Percentiles rank a stretch among this genome's conserved stretches.
Evolutionary conservation across 257 asterid species (phyloP).

Genomic region (Agastache rugosa): DNA sequence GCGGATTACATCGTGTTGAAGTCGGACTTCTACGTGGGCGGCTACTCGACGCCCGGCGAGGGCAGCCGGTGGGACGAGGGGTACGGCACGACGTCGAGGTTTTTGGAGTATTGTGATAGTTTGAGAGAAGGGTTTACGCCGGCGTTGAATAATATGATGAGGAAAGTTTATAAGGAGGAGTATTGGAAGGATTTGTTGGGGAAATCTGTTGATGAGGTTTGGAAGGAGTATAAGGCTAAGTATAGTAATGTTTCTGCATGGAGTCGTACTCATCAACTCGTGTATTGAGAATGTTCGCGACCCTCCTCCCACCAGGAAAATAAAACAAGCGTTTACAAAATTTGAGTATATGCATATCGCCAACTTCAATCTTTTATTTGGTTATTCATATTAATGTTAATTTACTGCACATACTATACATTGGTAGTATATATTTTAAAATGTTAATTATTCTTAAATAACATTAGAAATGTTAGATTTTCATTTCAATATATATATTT

Average conservation of each 20-base stretch:
- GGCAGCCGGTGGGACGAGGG: slow-evolving; percentile 17
- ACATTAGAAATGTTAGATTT: too few relatives aligned
- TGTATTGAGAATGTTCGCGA: not conserved
- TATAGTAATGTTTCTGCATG: not conserved
- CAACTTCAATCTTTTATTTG: too few relatives aligned
- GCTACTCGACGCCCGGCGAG: slow-evolving; percentile 15
- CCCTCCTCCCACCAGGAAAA: too few relatives aligned
- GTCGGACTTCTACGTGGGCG: not conserved
- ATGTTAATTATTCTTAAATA: too few relatives aligned
- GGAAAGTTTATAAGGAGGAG: not conserved
- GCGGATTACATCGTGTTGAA: slow-evolving; percentile 9
- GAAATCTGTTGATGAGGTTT: not conserved
- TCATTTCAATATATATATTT: too few relatives aligned
- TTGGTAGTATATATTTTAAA: too few relatives aligned
- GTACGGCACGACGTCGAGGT: slow-evolving; percentile 20
- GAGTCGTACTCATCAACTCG: too few relatives aligned
- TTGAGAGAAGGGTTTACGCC: not conserved
- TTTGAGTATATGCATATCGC: too few relatives aligned
- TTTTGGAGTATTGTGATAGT: slow-evolving; percentile 14
- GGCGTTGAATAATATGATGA: slow-evolving; percentile 2
- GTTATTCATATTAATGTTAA: too few relatives aligned
- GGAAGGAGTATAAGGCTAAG: slow-evolving; percentile 17
- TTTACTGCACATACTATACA: too few relatives aligned
- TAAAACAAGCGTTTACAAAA: too few relatives aligned
- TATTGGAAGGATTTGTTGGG: slow-evolving; percentile 15